Conservation (phyloP, 768 basidiomycete genomes). For the Austroboletus eburneus region DNA sequence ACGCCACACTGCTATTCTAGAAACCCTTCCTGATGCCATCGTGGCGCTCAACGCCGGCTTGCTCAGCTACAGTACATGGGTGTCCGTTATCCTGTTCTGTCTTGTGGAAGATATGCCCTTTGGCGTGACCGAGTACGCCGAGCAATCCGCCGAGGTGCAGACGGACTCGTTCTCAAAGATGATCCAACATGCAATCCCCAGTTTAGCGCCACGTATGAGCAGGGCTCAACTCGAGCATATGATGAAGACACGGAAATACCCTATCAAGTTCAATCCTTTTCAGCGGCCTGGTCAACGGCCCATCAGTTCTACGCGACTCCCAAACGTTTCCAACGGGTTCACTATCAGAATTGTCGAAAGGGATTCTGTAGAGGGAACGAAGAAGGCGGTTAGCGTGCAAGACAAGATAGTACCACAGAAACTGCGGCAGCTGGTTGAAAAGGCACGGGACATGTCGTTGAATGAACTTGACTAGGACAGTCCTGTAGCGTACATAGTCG, state of each 20-base stretch:
- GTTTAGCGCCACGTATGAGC: constrained; percentile 21
- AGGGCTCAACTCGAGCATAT: constrained; percentile 20
- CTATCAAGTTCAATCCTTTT: constrained; percentile 31
- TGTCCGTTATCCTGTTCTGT: constrained; percentile 31
- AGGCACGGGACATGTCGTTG: constrained; percentile 18
- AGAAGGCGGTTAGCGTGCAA: neutral
- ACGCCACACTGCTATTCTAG: constrained; percentile 14
- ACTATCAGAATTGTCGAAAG: constrained; percentile 26
- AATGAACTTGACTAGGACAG: constrained; percentile 25
- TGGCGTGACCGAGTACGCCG: constrained; percentile 36
- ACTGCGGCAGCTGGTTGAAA: constrained; percentile 12
- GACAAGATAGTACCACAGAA: neutral
- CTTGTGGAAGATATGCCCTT: constrained; percentile 27
- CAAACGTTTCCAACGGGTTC: constrained; percentile 32
- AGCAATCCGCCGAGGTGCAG: constrained; percentile 33
- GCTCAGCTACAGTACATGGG: constrained; percentile 35
- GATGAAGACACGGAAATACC: constrained; percentile 25
- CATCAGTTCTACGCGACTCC: constrained; percentile 23
- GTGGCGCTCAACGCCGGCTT: constrained; percentile 40
- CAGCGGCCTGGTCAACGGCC: constrained; percentile 31
- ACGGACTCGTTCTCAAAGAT: constrained; percentile 28
- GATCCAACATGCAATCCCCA: constrained; percentile 23
- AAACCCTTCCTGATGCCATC: constrained; percentile 37
- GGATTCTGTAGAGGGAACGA: constrained; percentile 5
- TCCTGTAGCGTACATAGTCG: neutral